Conservation (phyloP, 371 early-diverging fungal genomes). For the Umbelopsis sp. region DNA sequence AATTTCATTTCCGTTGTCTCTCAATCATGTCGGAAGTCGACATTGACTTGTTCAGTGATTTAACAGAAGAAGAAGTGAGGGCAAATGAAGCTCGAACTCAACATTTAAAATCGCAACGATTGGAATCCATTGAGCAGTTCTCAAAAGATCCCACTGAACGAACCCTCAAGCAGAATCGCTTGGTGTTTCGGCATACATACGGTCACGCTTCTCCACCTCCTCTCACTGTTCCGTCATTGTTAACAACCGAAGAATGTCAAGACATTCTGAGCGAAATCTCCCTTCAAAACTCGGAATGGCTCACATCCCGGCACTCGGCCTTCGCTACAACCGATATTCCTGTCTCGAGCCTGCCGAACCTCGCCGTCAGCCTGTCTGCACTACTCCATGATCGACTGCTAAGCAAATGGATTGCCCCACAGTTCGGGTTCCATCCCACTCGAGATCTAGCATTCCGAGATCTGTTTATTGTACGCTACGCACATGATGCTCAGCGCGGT, state of each 20-base stretch:
- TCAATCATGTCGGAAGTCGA: not conserved
- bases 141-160: slow-evolving; percentile 33
- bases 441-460: slow-evolving; percentile 58
- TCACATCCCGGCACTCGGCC: slow-evolving; percentile 53
- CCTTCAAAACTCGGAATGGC: slow-evolving; percentile 37
- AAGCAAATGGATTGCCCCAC: slow-evolving; percentile 24
- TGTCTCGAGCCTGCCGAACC: slow-evolving; percentile 23
- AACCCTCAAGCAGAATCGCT: slow-evolving; percentile 35
- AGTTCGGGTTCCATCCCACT: slow-evolving; percentile 39
- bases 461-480: slow-evolving; percentile 59
- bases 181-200: slow-evolving; percentile 23
- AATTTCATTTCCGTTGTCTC: not conserved
- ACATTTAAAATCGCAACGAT: not conserved
- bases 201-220: slow-evolving; percentile 26
- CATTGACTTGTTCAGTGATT: slow-evolving; percentile 49
- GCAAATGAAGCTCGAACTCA: slow-evolving; percentile 22
- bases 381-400: slow-evolving; percentile 34
- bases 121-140: slow-evolving; percentile 1
- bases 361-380: slow-evolving; percentile 21
- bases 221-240: slow-evolving; percentile 26
- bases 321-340: slow-evolving; percentile 63
- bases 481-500: slow-evolving; percentile 45
- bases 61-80: slow-evolving; percentile 34
- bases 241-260: slow-evolving; percentile 35
- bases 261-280: slow-evolving; percentile 31